phyloP scores from a whole-genome alignment of 495 filamentous ascomycete species.

The Hyaloscypha variabilis region DNA sequence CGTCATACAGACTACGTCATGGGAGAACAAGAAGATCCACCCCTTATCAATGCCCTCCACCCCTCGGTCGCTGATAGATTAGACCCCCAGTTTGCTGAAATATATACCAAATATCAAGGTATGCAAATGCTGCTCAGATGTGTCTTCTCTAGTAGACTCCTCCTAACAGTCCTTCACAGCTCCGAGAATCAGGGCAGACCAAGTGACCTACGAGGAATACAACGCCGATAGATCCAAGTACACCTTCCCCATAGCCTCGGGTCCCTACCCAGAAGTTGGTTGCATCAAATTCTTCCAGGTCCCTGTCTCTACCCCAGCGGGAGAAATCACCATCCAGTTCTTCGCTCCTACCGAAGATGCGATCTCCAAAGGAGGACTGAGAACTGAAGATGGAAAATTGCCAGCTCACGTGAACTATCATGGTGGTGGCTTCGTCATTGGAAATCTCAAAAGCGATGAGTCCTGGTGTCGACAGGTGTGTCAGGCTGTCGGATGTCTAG shows the following conservation, averaged over 20 bases:
- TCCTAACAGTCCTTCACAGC: too few relatives aligned
- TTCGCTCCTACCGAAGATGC: conserved; percentile 38
- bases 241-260: conserved; percentile 34
- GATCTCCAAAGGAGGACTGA: conserved; percentile 30
- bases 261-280: conserved; percentile 34
- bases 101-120: conserved; percentile 42
- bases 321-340: conserved; percentile 38
- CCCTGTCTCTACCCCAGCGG: conserved; percentile 35
- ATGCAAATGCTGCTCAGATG: neutral
- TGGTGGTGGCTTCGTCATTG: conserved; percentile 70
- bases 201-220: conserved; percentile 42
- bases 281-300: conserved; percentile 36
- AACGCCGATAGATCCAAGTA: conserved; percentile 37
- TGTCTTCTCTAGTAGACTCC: neutral
- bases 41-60: conserved; percentile 35
- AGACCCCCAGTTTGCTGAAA: conserved; percentile 38
- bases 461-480: conserved; percentile 57
- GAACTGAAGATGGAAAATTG: conserved; percentile 31
- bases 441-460: conserved; percentile 59
- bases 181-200: conserved; percentile 32
- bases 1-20: too few relatives aligned
- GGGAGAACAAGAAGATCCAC: neutral
- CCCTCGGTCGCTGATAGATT: conserved; percentile 35
- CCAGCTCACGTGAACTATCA: conserved; percentile 66
- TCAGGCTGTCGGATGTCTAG: conserved; percentile 50